Conservation (phyloP, 1,284 basidiomycete genomes). For the Ganoderma leucocontextum region DNA sequence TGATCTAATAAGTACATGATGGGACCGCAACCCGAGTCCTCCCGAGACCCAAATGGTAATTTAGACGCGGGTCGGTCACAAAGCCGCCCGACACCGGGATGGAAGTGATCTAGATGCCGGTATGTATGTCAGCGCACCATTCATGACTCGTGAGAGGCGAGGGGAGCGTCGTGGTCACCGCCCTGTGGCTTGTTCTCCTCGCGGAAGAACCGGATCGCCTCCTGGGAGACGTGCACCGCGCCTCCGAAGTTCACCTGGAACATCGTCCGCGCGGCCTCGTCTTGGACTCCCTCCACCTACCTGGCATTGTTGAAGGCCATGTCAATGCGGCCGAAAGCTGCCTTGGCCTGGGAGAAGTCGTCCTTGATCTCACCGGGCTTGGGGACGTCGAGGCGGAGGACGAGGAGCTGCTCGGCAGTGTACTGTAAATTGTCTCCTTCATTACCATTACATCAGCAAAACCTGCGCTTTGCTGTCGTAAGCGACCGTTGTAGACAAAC, state of each 20-base stretch:
- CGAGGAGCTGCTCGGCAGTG: conserved; percentile 40
- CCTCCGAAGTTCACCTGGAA: conserved; percentile 53
- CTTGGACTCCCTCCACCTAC: conserved; percentile 42
- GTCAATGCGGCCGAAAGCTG: conserved; percentile 50
- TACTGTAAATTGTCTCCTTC: too few relatives aligned
- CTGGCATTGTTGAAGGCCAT: conserved; percentile 56
- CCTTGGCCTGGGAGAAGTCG: conserved; percentile 46
- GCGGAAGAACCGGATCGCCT: conserved; percentile 48
- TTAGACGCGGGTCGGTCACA: too few relatives aligned
- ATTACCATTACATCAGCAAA: too few relatives aligned
- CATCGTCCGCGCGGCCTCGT: conserved; percentile 41
- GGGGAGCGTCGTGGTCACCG: conserved; percentile 30
- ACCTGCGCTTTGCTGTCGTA: too few relatives aligned
- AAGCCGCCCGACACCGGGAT: too few relatives aligned
- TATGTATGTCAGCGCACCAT: background rate
- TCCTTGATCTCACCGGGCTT: conserved; percentile 37
- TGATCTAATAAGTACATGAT: too few relatives aligned
- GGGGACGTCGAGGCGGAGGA: conserved; percentile 51
- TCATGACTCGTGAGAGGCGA: background rate
- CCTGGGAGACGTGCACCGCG: conserved; percentile 43
- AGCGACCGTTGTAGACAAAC: too few relatives aligned
- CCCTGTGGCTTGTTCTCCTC: conserved; percentile 47
- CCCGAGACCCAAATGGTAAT: too few relatives aligned
- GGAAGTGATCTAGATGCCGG: conserved; percentile 17
- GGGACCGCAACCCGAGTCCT: too few relatives aligned